Conservation (phyloP, 192 early-diverging fungal species). For the Podila epigama region DNA sequence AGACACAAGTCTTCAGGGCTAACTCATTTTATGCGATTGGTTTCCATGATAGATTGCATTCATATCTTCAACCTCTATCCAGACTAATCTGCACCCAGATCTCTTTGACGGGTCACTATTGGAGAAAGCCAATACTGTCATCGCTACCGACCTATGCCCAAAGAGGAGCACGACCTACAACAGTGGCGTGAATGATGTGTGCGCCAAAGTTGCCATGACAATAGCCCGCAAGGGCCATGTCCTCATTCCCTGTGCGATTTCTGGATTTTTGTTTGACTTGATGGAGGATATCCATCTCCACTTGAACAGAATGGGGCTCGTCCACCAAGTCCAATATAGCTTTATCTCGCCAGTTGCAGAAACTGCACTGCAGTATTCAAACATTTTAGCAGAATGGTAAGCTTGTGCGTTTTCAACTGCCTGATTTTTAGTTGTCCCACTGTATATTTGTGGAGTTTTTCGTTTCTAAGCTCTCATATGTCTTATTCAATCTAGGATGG, state of each 20-base stretch:
- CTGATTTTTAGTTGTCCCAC: neutral
- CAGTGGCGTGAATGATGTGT: conserved; percentile 44
- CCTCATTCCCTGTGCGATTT: conserved; percentile 70
- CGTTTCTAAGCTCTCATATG: neutral
- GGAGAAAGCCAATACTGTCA: conserved; percentile 50
- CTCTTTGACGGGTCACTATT: conserved; percentile 55
- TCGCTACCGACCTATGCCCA: conserved; percentile 51
- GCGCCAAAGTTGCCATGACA: conserved; percentile 39
- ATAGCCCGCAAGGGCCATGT: conserved; percentile 64
- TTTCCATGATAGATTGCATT: conserved; percentile 42
- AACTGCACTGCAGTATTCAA: conserved; percentile 78
- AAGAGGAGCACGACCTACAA: conserved; percentile 47
- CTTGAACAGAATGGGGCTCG: conserved; percentile 61
- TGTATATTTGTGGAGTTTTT: too few relatives aligned
- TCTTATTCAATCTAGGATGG: conserved; percentile 57
- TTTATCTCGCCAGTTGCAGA: conserved; percentile 81
- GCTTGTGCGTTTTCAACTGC: neutral
- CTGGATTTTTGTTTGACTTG: conserved; percentile 80
- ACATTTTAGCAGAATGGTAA: conserved; percentile 88
- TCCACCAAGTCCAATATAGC: conserved; percentile 67
- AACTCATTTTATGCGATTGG: neutral
- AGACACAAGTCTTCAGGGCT: neutral
- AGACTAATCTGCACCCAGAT: conserved; percentile 55
- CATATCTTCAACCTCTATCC: conserved; percentile 55
- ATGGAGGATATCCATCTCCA: conserved; percentile 66